phyloP scores from a whole-genome alignment of 768 basidiomycete species.

The Exsudoporus frostii region DNA sequence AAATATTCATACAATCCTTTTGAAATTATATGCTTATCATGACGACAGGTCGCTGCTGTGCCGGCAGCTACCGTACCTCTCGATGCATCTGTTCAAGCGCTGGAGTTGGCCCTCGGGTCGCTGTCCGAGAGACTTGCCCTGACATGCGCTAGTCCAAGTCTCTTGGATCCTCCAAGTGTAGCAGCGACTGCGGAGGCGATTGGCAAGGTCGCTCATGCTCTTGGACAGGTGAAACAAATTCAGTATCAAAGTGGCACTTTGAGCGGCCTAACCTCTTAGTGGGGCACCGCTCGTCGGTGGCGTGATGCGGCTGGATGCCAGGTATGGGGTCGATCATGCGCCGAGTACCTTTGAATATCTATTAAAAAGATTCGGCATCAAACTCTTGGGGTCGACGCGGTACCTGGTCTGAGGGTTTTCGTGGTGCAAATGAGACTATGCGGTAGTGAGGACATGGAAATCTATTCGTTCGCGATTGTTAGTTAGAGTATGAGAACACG shows the following conservation, averaged over 20 bases:
- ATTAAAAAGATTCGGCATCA: neutral
- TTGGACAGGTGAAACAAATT: conserved; percentile 57
- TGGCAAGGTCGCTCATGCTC: conserved; percentile 58
- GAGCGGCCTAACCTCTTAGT: conserved; percentile 15
- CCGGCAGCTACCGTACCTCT: conserved; percentile 11
- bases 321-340: neutral
- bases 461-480: neutral
- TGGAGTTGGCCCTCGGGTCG: conserved; percentile 50
- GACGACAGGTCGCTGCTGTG: conserved; percentile 16
- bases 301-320: conserved; percentile 9
- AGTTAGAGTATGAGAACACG: neutral
- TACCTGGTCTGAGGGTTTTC: conserved; percentile 1
- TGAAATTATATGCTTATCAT: conserved; percentile 2
- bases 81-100: conserved; percentile 39
- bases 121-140: conserved; percentile 50
- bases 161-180: conserved; percentile 49
- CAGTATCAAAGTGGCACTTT: conserved; percentile 35
- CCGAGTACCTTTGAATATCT: neutral
- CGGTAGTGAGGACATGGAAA: neutral
- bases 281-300: conserved; percentile 2
- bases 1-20: neutral
- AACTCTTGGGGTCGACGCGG: neutral
- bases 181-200: conserved; percentile 67
- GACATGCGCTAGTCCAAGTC: conserved; percentile 37
- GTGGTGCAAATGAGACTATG: neutral